These are phyloP conservation scores for Areca catechu DNA, from an alignment of 176 grass and related monocot species.

Conservation along the genomic window DNA sequence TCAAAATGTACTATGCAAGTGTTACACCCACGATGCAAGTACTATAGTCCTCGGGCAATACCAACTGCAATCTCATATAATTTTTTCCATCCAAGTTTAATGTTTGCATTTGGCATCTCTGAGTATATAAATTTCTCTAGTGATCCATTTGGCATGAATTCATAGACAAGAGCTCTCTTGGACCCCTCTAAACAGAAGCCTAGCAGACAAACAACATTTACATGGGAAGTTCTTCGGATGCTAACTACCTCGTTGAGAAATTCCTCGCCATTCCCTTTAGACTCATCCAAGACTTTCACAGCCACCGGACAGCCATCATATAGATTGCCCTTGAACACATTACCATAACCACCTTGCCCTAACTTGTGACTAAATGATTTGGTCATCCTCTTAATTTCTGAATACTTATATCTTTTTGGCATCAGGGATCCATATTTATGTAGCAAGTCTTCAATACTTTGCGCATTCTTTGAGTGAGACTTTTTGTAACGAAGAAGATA, in stretches of 20 bases:
- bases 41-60: conserved; percentile 43
- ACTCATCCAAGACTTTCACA: conserved; percentile 40
- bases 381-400: conserved; percentile 35
- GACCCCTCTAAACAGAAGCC: conserved; percentile 35
- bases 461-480: neutral
- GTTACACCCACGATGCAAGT: conserved; percentile 42
- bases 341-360: conserved; percentile 38
- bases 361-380: conserved; percentile 35
- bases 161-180: conserved; percentile 33
- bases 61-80: conserved; percentile 31
- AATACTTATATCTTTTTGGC: conserved; percentile 34
- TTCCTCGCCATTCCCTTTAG: conserved; percentile 17
- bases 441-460: conserved; percentile 10
- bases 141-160: conserved; percentile 42
- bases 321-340: too few relatives aligned
- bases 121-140: conserved; percentile 19
- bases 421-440: conserved; percentile 4
- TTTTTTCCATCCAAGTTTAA: conserved; percentile 21
- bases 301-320: conserved; percentile 22
- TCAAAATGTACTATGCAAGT: conserved; percentile 53
- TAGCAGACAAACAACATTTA: conserved; percentile 41
- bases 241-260: conserved; percentile 45
- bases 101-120: neutral
- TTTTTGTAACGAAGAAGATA: conserved; percentile 6
- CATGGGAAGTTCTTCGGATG: conserved; percentile 42